Base-by-base conservation (phyloP, 1,284 basidiomycete species). In the Volvariella volvacea region DNA sequence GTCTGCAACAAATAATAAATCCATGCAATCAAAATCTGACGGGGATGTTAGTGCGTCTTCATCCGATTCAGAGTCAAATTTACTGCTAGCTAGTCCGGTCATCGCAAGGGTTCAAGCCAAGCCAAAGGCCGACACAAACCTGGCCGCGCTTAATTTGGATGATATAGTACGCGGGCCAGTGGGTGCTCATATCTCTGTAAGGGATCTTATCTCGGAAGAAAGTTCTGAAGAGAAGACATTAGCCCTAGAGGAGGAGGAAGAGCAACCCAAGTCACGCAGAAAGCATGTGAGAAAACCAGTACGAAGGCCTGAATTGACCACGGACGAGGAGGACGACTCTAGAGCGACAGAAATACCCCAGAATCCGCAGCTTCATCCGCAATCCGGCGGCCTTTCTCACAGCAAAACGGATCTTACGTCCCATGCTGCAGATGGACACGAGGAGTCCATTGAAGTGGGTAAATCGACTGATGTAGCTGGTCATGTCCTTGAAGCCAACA, bases 151-250 rank as follows among this genome's bases (percentile, higher is more conserved):
- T 20, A 68, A 74, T 45, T 49, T 78, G n/a, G 67, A 74, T 30
- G 65, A 63, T 37, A 50, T 78, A 44, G 63, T 79, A 20, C 69
- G 66, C 48, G 75, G 76, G 12, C 74, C 77, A 15, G 36, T 15
- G 8, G 34, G 19, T 16, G 6, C n/a, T 16, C 6, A n/a, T 6
- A 15, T 8, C 15, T 6, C 6, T 6, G 15, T 36, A 36, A n/a
- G 6, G 14, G 31, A 38, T 16, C 49, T 54, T 39, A 56, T 57
- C 15, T 62, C 60, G 39, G 61, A 63, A n/a, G 58, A 52, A 22
- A 56, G 50, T 21, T 42, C 44, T 3, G 53, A 50, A 2, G 54
- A 51, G 12, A 59, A 22, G 48, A 52, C 14, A n/a, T 31, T n/a
- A 9, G 9, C 30, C n/a, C n/a, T 31, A n/a, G 53, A 59, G 7